Evolutionary conservation across 495 filamentous ascomycete genomes (phyloP).

Genomic region (Parmelia sp.): DNA sequence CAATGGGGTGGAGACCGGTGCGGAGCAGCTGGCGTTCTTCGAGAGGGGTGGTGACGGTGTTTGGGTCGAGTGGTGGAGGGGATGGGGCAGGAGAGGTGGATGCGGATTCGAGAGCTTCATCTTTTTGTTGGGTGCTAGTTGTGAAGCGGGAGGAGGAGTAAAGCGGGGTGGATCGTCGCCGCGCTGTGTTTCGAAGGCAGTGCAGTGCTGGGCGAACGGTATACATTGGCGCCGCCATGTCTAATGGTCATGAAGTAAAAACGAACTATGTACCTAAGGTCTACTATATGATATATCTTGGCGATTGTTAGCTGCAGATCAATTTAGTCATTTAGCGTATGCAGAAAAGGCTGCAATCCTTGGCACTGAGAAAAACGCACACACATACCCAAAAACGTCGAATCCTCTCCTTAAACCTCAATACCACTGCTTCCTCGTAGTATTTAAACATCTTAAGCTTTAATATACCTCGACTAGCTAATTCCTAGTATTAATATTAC

Average conservation of each 20-base stretch:
- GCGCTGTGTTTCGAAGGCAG: slow-evolving; percentile 1
- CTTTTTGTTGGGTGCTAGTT: slow-evolving; percentile 1
- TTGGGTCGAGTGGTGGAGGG: slow-evolving; percentile 35
- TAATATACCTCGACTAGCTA: too few relatives aligned
- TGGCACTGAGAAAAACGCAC: too few relatives aligned
- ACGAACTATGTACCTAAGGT: neutral
- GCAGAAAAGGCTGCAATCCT: too few relatives aligned
- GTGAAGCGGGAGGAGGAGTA: slow-evolving; percentile 3
- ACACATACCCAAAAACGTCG: too few relatives aligned
- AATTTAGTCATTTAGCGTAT: too few relatives aligned
- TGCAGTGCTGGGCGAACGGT: slow-evolving; percentile 14
- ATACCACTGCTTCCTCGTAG: too few relatives aligned
- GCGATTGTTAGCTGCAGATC: too few relatives aligned
- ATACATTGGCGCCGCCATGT: slow-evolving; percentile 7
- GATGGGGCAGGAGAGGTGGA: slow-evolving; percentile 8
- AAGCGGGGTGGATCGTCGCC: neutral
- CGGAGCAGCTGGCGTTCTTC: slow-evolving; percentile 55
- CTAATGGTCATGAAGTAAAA: neutral
- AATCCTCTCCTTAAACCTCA: too few relatives aligned
- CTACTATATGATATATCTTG: too few relatives aligned
- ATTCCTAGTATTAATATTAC: too few relatives aligned
- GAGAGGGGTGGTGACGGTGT: slow-evolving; percentile 46
- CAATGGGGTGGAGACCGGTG: slow-evolving; percentile 56
- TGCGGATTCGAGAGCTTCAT: slow-evolving; percentile 22
- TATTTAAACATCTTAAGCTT: too few relatives aligned